Base-by-base conservation (phyloP, 371 early-diverging fungal genomes). In the Smittium culicis region DNA sequence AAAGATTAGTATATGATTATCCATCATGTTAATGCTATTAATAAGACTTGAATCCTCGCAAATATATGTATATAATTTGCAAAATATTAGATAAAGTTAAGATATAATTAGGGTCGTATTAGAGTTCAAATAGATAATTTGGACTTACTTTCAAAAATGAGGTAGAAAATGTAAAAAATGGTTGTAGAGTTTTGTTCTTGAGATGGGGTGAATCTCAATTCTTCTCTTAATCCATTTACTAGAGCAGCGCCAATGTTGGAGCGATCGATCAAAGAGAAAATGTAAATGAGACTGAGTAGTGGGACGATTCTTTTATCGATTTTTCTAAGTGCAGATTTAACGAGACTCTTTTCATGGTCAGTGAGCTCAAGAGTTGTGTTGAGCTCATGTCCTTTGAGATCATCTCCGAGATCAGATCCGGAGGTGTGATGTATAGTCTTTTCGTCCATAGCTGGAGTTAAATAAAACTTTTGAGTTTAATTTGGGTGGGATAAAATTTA, bases 181-280 rank as follows among this genome's bases (percentile, higher is more conserved):
- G 35, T 63, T 1, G 66, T 61, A 0, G 59, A 1, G 62, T 68
- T 76, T 32, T 68, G 72, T 33, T 28, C 28, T 66, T 75, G 71
- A 32, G 77, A 61, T 0, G 14, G 3, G 14, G 25, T 56, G 8
- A 80, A 63, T 0, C 69, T 68, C 35, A 79, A 60, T 34, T 70
- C 67, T 25, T 32, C 68, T 60, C 73, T 77, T 59, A 83, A 69
- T 5, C 77, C 78, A 56, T 74, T 76, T 0, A 77, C 67, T 35
- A 74, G 70, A 56, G 83, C 83, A 57, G 84, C 79, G 32, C 84
- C 77, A 27, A 77, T 70, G 67, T 76, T 76, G 68, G 70, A 70
- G 33, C 77, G 71, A 33, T 76, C 77, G 35, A 76, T 73, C 0
- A 72, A 65, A 1, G 77, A 54, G 34, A 76, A 70, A 34, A 76